Base-by-base conservation (phyloP, 305 asterid species). In the Fraxinus floribunda region DNA sequence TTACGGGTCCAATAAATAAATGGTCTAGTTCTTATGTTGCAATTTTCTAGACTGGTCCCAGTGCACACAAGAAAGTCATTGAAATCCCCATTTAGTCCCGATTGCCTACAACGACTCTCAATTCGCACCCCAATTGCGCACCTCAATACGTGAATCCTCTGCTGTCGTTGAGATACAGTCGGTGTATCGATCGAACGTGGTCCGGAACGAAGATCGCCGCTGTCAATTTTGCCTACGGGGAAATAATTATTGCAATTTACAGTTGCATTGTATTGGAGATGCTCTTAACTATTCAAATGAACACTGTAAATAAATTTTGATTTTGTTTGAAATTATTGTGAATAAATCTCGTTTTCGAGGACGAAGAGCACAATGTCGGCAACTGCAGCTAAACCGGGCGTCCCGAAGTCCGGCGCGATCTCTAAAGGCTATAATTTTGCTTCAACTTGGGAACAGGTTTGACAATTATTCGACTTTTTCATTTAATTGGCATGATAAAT, bases 371-470 rank as follows among this genome's bases (percentile, higher is more conserved):
- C 18, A 89, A 91, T 91, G 97, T 87, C 91, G 64, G 81, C 92
- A 70, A 78, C 79, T 52, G 73, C 86, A 79, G 75, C 89, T 79
- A 89, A 85, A 84, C 62, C 88, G 41, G 85, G 88, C 71, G 90
- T 90, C 35, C 93, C 95, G 2, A 92, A 89, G 83, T 92, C 95
- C 30, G 98, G 95, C 83, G 97, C 97, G 77, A 88, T 93, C 86
- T 94, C 97, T 75, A 93, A 89, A 86, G 97, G 98, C 83, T 96
- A 94, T 87, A 96, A 92, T 83, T 96, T 96, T 34, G 96, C 98
- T 86, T 96, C 99, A 85, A 91, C 88, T 74, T 94, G 99, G 99
- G 99, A 96, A 79, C 98, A 93, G 90, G 99, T 94, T 39, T 7
- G 57, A 1, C 75, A 41, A 81, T 80, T 66, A 3, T n/a, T 34